These are phyloP conservation scores for Amanita phalloides DNA, from an alignment of 768 basidiomycete species.

Conservation along the genomic window DNA sequence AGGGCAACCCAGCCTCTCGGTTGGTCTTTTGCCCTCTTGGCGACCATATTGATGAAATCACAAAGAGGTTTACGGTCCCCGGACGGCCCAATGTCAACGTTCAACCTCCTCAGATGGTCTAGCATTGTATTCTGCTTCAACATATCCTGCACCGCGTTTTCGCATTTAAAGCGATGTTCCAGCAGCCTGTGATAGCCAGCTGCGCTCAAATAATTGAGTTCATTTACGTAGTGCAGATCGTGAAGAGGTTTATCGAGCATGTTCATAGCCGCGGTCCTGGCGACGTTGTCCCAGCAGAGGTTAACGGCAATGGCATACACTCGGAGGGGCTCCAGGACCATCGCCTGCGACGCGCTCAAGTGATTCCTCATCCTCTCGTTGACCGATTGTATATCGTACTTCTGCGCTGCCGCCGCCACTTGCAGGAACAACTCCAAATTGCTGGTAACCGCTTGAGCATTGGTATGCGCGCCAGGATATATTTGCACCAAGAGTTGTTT, in stretches of 20 bases:
- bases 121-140: background rate
- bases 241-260: background rate
- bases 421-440: background rate
- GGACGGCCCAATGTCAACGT: background rate
- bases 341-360: background rate
- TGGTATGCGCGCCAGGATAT: background rate
- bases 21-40: background rate
- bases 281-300: background rate
- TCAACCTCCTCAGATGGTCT: background rate
- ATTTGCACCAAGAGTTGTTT: conserved; percentile 3
- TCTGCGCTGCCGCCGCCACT: background rate
- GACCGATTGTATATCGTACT: background rate
- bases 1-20: background rate
- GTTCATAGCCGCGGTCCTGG: background rate
- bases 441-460: no score
- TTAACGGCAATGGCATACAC: background rate
- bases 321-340: background rate
- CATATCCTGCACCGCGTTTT: background rate
- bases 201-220: background rate
- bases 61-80: background rate
- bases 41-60: background rate
- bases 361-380: background rate
- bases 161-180: background rate
- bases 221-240: background rate
- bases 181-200: background rate